phyloP scores from a whole-genome alignment of 208 protist species.

The Porcisia hertigi region DNA sequence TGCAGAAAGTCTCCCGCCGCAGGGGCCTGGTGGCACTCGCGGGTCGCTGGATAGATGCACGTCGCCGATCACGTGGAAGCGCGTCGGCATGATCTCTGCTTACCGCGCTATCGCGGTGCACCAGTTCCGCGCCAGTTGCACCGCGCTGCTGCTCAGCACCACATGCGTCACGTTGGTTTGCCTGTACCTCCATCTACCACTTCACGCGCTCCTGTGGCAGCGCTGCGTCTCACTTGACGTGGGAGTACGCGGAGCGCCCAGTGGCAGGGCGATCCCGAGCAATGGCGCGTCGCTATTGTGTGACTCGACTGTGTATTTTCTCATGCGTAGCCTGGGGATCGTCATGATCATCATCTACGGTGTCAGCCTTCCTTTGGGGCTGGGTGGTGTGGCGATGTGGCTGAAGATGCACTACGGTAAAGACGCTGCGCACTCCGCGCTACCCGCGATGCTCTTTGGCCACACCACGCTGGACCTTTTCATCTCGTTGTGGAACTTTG shows the following conservation, averaged over 20 bases:
- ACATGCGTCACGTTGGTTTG: slow-evolving; percentile 17
- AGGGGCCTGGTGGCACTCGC: neutral
- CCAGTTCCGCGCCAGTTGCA: slow-evolving; percentile 29
- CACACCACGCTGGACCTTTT: slow-evolving; percentile 23
- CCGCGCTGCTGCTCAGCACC: slow-evolving; percentile 19
- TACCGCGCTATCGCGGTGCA: slow-evolving; percentile 29
- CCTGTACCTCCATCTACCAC: slow-evolving; percentile 19
- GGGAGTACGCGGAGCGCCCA: neutral
- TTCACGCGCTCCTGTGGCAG: slow-evolving; percentile 29
- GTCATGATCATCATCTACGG: slow-evolving; percentile 23
- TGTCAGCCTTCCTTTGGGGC: neutral
- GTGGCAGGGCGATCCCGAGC: neutral
- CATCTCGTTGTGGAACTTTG: slow-evolving; percentile 7
- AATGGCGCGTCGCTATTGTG: slow-evolving; percentile 14
- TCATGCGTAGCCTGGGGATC: slow-evolving; percentile 19
- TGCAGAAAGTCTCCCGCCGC: neutral
- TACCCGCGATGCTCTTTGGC: slow-evolving; percentile 29
- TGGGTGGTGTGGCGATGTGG: neutral
- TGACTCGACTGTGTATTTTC: slow-evolving; percentile 6
- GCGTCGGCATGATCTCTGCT: slow-evolving; percentile 21
- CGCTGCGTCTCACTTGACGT: slow-evolving; percentile 16
- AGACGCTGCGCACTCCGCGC: slow-evolving; percentile 24
- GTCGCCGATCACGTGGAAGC: slow-evolving; percentile 4
- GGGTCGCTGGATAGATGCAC: neutral
- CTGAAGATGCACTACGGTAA: slow-evolving; percentile 22